Evolutionary conservation across 148 eudicot genomes (phyloP).

Genomic region (Rhododendron simsii): DNA sequence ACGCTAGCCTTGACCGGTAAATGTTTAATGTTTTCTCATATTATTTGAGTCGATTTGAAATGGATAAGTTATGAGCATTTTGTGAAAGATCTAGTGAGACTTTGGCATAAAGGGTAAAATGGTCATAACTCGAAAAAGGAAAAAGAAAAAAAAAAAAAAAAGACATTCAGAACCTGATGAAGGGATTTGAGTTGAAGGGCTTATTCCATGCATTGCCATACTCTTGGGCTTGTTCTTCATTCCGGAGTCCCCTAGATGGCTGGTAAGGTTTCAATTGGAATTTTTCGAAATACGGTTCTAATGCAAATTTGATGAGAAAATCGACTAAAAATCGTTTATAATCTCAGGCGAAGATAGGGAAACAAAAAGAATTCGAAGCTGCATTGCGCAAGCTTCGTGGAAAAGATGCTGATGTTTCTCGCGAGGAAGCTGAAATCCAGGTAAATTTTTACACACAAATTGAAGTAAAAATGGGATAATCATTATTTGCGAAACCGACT

Average conservation of each 20-base stretch:
- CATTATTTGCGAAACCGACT: not conserved
- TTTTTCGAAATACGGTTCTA: not conserved
- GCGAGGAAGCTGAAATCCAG: slow-evolving; percentile 62
- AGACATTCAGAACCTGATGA: not conserved
- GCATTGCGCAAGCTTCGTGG: slow-evolving; percentile 67
- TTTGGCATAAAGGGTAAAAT: not conserved
- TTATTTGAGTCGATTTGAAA: not conserved
- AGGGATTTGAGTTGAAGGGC: slow-evolving; percentile 34
- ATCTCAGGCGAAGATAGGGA: slow-evolving; percentile 64
- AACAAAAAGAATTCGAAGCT: slow-evolving; percentile 47
- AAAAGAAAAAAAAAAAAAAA: too few species aligned
- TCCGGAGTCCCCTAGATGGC: slow-evolving; percentile 97
- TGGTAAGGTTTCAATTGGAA: slow-evolving; percentile 32
- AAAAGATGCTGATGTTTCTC: slow-evolving; percentile 49
- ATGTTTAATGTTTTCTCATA: not conserved
- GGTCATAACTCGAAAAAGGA: not conserved
- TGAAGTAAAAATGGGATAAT: not conserved
- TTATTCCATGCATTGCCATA: slow-evolving; percentile 54
- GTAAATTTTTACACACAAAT: slow-evolving; percentile 11
- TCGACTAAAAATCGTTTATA: not conserved
- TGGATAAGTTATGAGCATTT: not conserved
- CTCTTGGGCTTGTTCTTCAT: slow-evolving; percentile 67
- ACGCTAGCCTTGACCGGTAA: slow-evolving; percentile 64
- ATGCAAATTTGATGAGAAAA: not conserved
- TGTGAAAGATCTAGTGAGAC: not conserved